Conservation (phyloP, 1,284 basidiomycete genomes). For the Ganoderma lingzhi region DNA sequence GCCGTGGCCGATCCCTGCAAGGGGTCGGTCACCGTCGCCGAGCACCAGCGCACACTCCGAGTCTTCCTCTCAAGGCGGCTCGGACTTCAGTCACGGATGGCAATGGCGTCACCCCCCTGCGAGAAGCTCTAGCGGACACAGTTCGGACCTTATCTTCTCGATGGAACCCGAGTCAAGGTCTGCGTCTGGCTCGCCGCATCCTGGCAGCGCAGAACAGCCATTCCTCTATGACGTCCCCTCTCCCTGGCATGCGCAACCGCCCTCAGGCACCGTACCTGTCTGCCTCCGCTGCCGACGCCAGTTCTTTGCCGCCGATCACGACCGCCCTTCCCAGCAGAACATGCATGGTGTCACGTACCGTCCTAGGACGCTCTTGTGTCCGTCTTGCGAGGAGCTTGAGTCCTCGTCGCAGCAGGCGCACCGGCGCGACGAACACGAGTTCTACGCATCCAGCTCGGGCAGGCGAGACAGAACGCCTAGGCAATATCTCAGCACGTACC, state of each 20-base stretch:
- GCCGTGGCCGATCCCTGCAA: conserved; percentile 5
- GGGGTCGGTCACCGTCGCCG: conserved; percentile 15
- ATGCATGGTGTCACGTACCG: neutral
- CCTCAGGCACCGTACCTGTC: neutral
- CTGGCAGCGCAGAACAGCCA: conserved; percentile 8
- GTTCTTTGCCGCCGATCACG: conserved; percentile 10
- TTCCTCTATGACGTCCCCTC: conserved; percentile 24
- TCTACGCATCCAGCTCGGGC: neutral
- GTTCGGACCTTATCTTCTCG: conserved; percentile 30
- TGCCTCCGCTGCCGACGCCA: conserved; percentile 22
- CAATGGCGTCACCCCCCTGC: neutral
- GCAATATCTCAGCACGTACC: neutral
- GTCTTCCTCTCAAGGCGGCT: conserved; percentile 11
- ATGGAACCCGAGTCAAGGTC: conserved; percentile 27
- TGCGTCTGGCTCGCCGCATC: conserved; percentile 14
- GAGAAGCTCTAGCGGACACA: conserved; percentile 20
- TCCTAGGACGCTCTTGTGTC: conserved; percentile 2
- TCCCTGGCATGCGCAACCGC: conserved; percentile 3
- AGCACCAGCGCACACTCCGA: conserved; percentile 14
- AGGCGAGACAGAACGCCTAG: neutral
- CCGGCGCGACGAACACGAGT: conserved; percentile 2
- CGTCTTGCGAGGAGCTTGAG: conserved; percentile 7
- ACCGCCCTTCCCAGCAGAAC: neutral
- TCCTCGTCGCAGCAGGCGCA: neutral
- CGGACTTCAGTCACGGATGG: conserved; percentile 13